A percentile compares a stretch with the other conserved stretches of the same genome.
Evolutionary conservation across 1,139 yeast genomes (phyloP).

Genomic region (Taphrina wiesneri): DNA sequence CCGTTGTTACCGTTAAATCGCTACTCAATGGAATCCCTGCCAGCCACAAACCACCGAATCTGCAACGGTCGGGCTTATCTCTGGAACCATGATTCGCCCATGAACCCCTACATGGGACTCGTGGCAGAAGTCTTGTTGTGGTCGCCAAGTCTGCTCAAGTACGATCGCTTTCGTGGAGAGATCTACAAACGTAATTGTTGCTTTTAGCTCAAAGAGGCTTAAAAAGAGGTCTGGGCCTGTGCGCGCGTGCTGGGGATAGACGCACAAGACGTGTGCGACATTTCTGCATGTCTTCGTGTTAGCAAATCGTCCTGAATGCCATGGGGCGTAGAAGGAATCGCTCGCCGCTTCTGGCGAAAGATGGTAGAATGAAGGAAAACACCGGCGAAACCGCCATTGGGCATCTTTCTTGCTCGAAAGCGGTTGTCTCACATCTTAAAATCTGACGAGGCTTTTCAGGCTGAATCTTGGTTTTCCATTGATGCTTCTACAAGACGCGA

Average conservation of each 20-base stretch:
- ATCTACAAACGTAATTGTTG: neutral
- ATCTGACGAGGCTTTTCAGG: neutral
- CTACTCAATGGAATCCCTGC: no score
- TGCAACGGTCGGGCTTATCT: neutral
- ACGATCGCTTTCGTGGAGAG: neutral
- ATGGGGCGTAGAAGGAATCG: neutral
- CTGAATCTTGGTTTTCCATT: neutral
- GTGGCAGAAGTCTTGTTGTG: neutral
- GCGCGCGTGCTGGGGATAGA: neutral
- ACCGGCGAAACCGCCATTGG: neutral
- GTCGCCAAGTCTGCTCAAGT: neutral
- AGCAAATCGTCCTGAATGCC: neutral
- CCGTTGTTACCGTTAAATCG: no score
- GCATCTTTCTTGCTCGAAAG: slow-evolving; percentile 4
- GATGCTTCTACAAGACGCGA: neutral
- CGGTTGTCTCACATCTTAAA: slow-evolving; percentile 9
- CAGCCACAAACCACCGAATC: neutral
- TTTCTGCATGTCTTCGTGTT: neutral
- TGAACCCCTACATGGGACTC: no score
- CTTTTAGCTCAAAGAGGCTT: neutral
- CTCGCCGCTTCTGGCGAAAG: neutral
- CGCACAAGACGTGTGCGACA: neutral
- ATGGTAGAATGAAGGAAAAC: neutral
- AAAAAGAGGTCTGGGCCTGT: neutral
- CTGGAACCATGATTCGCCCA: no score